A percentile compares a stretch with the other conserved stretches of the same genome.
Conservation (phyloP, 108 stramenopile species). For the Cafeteria roenbergensis region DNA sequence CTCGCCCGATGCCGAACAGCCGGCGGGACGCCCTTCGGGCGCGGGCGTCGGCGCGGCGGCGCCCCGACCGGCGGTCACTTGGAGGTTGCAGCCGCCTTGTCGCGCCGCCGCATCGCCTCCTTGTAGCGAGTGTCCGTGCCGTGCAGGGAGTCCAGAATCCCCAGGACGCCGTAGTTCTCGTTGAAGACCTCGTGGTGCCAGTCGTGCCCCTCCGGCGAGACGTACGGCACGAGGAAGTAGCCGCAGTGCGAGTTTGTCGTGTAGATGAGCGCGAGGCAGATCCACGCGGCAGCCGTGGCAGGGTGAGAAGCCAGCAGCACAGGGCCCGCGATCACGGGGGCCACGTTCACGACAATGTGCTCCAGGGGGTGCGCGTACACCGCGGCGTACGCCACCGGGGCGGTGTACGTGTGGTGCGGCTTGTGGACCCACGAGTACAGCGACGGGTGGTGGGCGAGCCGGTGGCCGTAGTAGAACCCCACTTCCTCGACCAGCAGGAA, state of each 20-base stretch:
- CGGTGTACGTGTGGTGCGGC: slow-evolving; percentile 17
- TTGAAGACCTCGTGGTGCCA: slow-evolving; percentile 21
- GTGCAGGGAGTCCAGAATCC: slow-evolving; percentile 13
- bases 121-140: slow-evolving; percentile 15
- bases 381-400: slow-evolving; percentile 8
- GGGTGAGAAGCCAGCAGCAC: too few relatives aligned
- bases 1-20: too few relatives aligned
- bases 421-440: slow-evolving; percentile 27
- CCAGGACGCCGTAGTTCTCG: slow-evolving; percentile 18
- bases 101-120: too few relatives aligned
- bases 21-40: too few relatives aligned
- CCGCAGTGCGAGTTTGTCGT: slow-evolving; percentile 17
- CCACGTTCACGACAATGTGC: too few relatives aligned
- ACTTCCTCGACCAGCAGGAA: slow-evolving; percentile 18
- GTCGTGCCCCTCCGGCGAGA: slow-evolving; percentile 9
- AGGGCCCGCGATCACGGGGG: too few relatives aligned
- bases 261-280: slow-evolving; percentile 7
- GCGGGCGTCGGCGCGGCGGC: too few relatives aligned
- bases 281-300: too few relatives aligned
- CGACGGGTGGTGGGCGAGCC: slow-evolving; percentile 15
- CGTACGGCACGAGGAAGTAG: slow-evolving; percentile 12
- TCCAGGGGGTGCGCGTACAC: slow-evolving; percentile 26
- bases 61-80: too few relatives aligned
- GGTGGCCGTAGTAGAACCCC: slow-evolving; percentile 25
- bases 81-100: too few relatives aligned